Conservation (phyloP, 495 filamentous ascomycete species). For the Tuber indicum region DNA sequence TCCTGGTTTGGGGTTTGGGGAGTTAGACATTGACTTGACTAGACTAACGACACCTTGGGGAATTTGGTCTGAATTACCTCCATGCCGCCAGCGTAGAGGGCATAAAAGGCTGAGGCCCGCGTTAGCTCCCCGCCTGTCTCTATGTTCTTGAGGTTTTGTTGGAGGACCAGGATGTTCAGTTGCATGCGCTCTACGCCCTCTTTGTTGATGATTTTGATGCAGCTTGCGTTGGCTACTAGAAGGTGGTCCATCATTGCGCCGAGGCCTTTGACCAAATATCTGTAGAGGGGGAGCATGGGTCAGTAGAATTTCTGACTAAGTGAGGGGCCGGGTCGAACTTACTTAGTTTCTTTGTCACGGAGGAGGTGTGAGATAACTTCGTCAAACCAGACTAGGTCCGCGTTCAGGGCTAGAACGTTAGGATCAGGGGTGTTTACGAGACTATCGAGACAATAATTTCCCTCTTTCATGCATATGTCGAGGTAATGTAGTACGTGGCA, state of each 20-base stretch:
- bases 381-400: constrained; percentile 73
- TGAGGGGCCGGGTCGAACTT: constrained; percentile 2
- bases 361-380: constrained; percentile 68
- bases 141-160: constrained; percentile 92
- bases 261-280: constrained; percentile 68
- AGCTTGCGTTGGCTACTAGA: constrained; percentile 58
- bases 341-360: constrained; percentile 53
- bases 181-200: constrained; percentile 74
- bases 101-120: constrained; percentile 67
- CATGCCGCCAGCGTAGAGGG: constrained; percentile 70
- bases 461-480: constrained; percentile 52
- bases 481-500: constrained; percentile 69
- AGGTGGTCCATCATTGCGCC: constrained; percentile 62
- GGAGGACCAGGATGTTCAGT: constrained; percentile 85
- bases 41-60: neutral
- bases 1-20: constrained; percentile 11
- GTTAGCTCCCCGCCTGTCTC: constrained; percentile 64
- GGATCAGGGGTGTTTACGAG: constrained; percentile 72
- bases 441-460: constrained; percentile 67
- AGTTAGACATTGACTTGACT: neutral
- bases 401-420: constrained; percentile 67
- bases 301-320: neutral
- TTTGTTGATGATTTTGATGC: constrained; percentile 64
- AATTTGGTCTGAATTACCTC: constrained; percentile 43
- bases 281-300: constrained; percentile 12